Conservation (phyloP, 441 rosid genomes). For the Populus hybrid region DNA sequence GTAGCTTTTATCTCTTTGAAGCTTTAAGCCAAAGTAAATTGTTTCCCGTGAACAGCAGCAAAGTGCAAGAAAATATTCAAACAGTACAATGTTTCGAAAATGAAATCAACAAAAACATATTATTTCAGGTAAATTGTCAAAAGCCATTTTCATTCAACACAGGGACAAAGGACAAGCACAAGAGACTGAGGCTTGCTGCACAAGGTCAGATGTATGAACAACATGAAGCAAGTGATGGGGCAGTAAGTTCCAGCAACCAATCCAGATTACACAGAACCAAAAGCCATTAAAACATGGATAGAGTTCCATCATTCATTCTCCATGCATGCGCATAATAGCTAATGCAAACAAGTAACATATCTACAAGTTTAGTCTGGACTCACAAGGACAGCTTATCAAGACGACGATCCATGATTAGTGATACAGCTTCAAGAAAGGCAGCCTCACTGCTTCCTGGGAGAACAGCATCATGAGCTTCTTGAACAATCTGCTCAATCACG, state of each 20-base stretch:
- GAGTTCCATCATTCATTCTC: slow-evolving; percentile 9
- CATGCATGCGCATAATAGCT: not conserved
- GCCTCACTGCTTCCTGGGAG: slow-evolving; percentile 45
- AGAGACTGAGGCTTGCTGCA: not conserved
- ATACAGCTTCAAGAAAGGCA: slow-evolving; percentile 42
- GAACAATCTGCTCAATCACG: slow-evolving; percentile 52
- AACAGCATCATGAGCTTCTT: slow-evolving; percentile 44
- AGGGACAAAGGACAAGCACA: not conserved
- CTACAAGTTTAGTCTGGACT: not conserved
- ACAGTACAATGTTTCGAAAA: not conserved
- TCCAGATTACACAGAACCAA: slow-evolving; percentile 13
- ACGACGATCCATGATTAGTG: slow-evolving; percentile 45
- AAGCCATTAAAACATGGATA: slow-evolving; percentile 2
- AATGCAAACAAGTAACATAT: slow-evolving; percentile 8
- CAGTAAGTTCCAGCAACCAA: slow-evolving; percentile 10
- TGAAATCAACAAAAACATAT: not conserved
- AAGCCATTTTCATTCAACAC: not conserved
- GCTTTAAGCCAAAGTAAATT: not conserved
- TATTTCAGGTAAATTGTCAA: not conserved
- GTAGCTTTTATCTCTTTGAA: not conserved
- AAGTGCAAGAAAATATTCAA: not conserved
- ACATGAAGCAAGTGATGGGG: not conserved
- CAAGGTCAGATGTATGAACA: not conserved
- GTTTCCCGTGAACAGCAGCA: not conserved
- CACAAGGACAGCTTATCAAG: slow-evolving; percentile 32